Conservation (phyloP, 805 yeast genomes). For the Isabelozyma pseudorhagii region DNA sequence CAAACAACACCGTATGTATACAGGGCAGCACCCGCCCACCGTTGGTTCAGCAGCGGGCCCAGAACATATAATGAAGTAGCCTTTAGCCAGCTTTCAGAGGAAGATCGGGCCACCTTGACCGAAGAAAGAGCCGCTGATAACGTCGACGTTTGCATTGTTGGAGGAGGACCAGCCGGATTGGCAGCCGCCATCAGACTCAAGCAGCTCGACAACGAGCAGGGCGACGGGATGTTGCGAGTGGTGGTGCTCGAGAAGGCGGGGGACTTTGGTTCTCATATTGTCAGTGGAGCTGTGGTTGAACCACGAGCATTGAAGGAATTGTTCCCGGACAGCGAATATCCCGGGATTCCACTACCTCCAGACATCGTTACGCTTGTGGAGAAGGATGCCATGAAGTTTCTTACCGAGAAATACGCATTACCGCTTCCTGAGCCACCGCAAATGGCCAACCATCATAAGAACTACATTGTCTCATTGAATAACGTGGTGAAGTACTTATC, state of each 20-base stretch:
- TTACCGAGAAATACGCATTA: slow-evolving; percentile 57
- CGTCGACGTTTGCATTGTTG: slow-evolving; percentile 93
- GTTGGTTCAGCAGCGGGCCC: neutral
- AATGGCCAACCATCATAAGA: slow-evolving; percentile 74
- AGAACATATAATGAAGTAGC: neutral
- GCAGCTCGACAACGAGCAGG: slow-evolving; percentile 69
- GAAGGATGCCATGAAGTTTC: slow-evolving; percentile 69
- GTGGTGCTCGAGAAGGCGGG: slow-evolving; percentile 90
- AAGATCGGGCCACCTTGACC: slow-evolving; percentile 43
- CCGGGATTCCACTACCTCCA: slow-evolving; percentile 73
- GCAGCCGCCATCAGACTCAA: slow-evolving; percentile 90
- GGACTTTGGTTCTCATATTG: slow-evolving; percentile 88
- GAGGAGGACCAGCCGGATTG: slow-evolving; percentile 97
- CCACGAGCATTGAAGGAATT: slow-evolving; percentile 85
- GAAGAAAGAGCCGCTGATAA: slow-evolving; percentile 78
- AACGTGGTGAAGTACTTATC: slow-evolving; percentile 79
- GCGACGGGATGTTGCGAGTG: slow-evolving; percentile 70
- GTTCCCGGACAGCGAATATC: slow-evolving; percentile 62
- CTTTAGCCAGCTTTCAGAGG: slow-evolving; percentile 20
- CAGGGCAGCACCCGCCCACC: neutral
- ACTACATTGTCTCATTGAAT: slow-evolving; percentile 80
- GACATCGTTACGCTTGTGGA: slow-evolving; percentile 72
- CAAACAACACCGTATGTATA: neutral
- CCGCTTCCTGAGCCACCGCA: slow-evolving; percentile 94
- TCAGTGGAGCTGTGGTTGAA: slow-evolving; percentile 92